Percentiles rank a stretch among this genome's conserved stretches.
These are phyloP conservation scores for Sclerotinia subarctica DNA, from an alignment of 2,329 filamentous ascomycete genomes.

Conservation along the genomic window DNA sequence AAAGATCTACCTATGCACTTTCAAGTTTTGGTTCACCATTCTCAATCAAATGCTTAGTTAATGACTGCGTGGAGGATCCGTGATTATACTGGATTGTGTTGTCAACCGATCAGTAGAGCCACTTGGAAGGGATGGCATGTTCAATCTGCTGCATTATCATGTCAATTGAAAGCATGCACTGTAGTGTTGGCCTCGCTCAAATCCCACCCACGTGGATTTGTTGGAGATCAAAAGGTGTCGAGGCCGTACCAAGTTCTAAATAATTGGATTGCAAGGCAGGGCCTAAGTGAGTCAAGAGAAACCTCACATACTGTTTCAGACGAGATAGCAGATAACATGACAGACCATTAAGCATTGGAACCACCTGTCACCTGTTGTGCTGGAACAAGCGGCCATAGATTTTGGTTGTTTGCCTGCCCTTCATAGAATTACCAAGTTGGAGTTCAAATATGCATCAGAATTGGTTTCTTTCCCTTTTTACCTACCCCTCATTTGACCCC, in stretches of 20 bases:
- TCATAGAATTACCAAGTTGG: not conserved
- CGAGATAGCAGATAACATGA: too few species aligned
- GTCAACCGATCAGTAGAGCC: not conserved
- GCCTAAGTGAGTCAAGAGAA: too few species aligned
- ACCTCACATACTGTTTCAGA: not conserved
- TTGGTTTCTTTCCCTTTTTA: not conserved
- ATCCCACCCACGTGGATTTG: constrained; percentile 4
- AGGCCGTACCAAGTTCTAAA: not conserved
- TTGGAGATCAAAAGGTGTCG: not conserved
- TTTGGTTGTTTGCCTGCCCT: not conserved
- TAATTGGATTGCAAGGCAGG: not conserved
- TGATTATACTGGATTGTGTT: not conserved
- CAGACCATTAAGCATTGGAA: not conserved
- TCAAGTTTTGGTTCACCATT: not conserved
- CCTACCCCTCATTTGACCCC: too few species aligned
- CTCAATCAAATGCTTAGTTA: not conserved
- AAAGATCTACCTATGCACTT: too few species aligned
- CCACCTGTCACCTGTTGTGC: not conserved
- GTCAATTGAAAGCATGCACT: not conserved
- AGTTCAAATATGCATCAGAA: not conserved
- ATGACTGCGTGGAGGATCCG: not conserved
- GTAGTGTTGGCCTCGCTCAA: not conserved
- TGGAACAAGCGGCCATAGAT: not conserved
- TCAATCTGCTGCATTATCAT: not conserved
- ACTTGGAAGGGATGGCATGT: not conserved